Evolutionary conservation across 208 protist species (phyloP), one percentile per base, ranked within the genome.

Genomic region (Leishmania lainsoni): DNA sequence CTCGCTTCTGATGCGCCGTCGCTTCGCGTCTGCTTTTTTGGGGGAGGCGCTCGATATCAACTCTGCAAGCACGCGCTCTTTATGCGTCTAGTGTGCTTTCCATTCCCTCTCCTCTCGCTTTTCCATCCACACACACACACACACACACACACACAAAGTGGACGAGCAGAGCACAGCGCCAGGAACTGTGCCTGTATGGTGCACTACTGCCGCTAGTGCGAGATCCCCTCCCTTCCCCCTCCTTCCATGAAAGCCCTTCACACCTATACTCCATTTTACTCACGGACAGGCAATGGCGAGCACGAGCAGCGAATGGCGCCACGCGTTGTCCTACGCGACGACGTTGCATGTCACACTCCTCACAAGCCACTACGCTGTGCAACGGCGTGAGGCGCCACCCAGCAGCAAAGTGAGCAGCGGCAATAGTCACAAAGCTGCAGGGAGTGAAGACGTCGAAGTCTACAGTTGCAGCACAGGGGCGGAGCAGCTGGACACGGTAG

Each of bases 401-500:
- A 80, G 51, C 69, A 56, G 0, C 6, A 86, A 83, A 48, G 20
- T 75, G 45, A 56, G n/a, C 70, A 65, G 26, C 42, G 35, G 42
- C 42, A 20, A 49, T 0, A 51, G 14, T 14, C 10, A 66, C 4
- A 82, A 81, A 79, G 45, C 61, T 52, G n/a, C 74, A 3, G 75
- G 63, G 5, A 68, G 59, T 10, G 82, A 86, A 17, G 58, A 45
- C 8, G 76, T 78, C 12, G 56, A 76, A 20, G 20, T 52, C 39
- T 86, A 79, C 82, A 51, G 48, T 22, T 81, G 82, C 42, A 66
- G 58, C 65, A 80, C 82, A 63, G 51, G 68, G 14, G 72, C 77
- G 0, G 82, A 86, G 54, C 82, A 86, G 63, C 74, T 82, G 22
- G 82, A 86, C 72, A 86, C 78, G 35, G 75, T 86, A 12, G 82